phyloP scores from a whole-genome alignment of 371 early-diverging fungal species.

The Capillidium rhysosporum region DNA sequence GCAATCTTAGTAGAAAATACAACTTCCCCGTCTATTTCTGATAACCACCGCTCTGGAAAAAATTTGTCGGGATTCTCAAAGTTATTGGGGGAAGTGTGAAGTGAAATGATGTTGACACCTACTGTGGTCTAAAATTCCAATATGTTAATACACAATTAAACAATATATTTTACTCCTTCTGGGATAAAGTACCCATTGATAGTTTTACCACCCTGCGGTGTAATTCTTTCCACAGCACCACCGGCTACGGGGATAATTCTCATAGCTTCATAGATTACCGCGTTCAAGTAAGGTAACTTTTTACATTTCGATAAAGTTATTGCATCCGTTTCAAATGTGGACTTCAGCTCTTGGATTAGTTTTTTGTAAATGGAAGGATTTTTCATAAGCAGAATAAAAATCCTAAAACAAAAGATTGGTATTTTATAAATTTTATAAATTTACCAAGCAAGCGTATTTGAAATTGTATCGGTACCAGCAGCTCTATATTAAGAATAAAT shows the following conservation, averaged over 20 bases:
- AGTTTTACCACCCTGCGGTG: conserved; percentile 12
- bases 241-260: background rate
- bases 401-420: background rate
- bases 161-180: conserved; percentile 1
- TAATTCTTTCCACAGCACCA: conserved; percentile 10
- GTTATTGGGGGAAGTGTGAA: background rate
- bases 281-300: conserved; percentile 2
- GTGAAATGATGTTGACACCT: background rate
- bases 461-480: background rate
- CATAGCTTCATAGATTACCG: conserved; percentile 3
- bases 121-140: background rate
- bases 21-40: background rate
- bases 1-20: no score
- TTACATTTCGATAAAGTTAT: background rate
- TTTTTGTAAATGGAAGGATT: background rate
- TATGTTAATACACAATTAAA: background rate
- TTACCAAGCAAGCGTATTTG: background rate
- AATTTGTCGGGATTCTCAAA: background rate
- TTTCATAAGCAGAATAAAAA: background rate
- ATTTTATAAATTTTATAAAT: background rate
- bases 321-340: background rate
- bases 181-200: conserved; percentile 10
- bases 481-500: background rate
- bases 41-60: background rate
- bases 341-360: background rate